Evolutionary conservation across 2,329 filamentous ascomycete genomes (phyloP).

Genomic region (Polytolypa hystricis): DNA sequence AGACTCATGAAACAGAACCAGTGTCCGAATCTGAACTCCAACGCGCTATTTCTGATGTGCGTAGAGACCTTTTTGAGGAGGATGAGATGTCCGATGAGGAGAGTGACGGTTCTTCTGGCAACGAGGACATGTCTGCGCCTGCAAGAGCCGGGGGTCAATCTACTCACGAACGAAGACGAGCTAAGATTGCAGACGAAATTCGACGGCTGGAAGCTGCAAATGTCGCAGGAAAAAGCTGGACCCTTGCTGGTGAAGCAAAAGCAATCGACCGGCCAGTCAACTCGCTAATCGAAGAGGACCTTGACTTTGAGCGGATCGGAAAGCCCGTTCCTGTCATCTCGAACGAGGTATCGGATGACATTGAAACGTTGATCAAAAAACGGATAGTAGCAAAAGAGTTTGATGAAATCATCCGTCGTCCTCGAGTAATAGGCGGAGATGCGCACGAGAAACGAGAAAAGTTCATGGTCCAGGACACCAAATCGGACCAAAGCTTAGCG

Average conservation of each 20-base stretch:
- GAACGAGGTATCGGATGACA: constrained; percentile 76
- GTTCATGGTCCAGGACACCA: constrained; percentile 74
- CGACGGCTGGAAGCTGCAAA: constrained; percentile 80
- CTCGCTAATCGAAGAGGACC: constrained; percentile 83
- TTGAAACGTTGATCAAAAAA: constrained; percentile 88
- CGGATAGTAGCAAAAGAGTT: constrained; percentile 85
- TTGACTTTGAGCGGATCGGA: constrained; percentile 90
- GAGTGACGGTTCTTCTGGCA: constrained; percentile 52
- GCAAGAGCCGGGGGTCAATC: constrained; percentile 47
- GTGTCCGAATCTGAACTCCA: constrained; percentile 53
- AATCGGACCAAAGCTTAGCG: constrained; percentile 75
- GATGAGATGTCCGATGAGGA: constrained; percentile 43
- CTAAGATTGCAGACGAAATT: constrained; percentile 80
- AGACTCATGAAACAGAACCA: constrained; percentile 27
- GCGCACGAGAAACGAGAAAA: constrained; percentile 49
- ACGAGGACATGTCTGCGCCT: constrained; percentile 11
- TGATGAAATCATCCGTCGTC: constrained; percentile 77
- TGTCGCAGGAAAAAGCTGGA: constrained; percentile 84
- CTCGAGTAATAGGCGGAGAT: constrained; percentile 57
- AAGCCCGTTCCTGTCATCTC: constrained; percentile 94
- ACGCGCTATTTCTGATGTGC: constrained; percentile 74
- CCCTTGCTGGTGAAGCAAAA: constrained; percentile 74
- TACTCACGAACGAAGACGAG: constrained; percentile 75
- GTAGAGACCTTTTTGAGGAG: constrained; percentile 83
- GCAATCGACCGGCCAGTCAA: constrained; percentile 76